phyloP scores from a whole-genome alignment of 331 rosid species.

The Cydonia oblonga region DNA sequence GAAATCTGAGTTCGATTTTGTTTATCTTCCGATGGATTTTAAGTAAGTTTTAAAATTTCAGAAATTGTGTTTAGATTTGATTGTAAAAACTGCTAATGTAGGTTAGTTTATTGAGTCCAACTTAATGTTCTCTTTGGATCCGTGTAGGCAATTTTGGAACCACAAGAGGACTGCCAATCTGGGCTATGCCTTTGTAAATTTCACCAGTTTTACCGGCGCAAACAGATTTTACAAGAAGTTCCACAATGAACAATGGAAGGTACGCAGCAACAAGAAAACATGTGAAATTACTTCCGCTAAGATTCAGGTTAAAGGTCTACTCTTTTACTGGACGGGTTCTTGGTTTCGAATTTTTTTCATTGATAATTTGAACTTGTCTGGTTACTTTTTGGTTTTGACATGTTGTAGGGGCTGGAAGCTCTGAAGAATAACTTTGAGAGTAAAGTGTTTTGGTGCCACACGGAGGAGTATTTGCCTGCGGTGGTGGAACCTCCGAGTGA shows the following conservation, averaged over 20 bases:
- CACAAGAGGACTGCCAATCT: constrained; percentile 5
- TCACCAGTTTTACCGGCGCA: background rate
- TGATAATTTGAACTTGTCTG: background rate
- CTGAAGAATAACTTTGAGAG: background rate
- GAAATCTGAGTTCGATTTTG: constrained; percentile 35
- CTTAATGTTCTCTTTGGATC: background rate
- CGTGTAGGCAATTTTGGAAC: constrained; percentile 11
- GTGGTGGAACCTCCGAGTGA: constrained; percentile 7
- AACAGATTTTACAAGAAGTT: background rate
- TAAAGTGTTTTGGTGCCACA: constrained; percentile 17
- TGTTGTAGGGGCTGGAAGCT: constrained; percentile 13
- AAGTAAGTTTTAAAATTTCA: background rate
- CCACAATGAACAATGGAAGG: constrained; percentile 9
- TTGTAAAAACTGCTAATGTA: background rate
- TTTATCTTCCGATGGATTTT: constrained; percentile 59
- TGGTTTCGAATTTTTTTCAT: background rate
- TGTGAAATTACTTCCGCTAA: constrained; percentile 11
- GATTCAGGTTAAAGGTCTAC: constrained; percentile 9
- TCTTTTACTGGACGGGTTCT: background rate
- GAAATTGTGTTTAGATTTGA: too few species aligned
- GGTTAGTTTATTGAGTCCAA: background rate
- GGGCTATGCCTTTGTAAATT: constrained; percentile 26
- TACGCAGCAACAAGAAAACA: constrained; percentile 1
- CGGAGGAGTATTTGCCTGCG: constrained; percentile 16
- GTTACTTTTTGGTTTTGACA: background rate